Evolutionary conservation across 805 yeast genomes (phyloP).

Genomic region (Wickerhamomyces chaumierensis): DNA sequence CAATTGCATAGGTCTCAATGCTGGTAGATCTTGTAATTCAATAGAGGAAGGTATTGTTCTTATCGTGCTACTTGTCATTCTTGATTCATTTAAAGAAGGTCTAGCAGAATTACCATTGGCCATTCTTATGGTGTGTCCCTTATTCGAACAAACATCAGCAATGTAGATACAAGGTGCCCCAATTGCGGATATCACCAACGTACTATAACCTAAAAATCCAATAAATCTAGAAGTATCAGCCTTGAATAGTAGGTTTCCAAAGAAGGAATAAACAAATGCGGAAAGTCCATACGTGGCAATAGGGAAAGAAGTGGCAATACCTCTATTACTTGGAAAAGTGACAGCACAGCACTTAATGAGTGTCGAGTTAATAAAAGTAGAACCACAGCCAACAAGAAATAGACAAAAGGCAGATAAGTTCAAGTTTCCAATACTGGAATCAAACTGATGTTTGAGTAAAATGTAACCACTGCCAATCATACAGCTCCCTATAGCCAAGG

Average conservation of each 20-base stretch:
- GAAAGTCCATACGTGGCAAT: slow-evolving; percentile 66
- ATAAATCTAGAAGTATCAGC: slow-evolving; percentile 48
- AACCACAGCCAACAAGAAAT: slow-evolving; percentile 53
- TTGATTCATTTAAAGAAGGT: not conserved
- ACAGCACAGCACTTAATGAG: slow-evolving; percentile 67
- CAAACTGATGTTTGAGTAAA: slow-evolving; percentile 42
- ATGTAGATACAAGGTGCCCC: slow-evolving; percentile 34
- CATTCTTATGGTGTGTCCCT: slow-evolving; percentile 2
- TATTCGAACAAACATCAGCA: slow-evolving; percentile 10
- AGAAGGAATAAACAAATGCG: slow-evolving; percentile 53
- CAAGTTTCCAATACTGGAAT: slow-evolving; percentile 26
- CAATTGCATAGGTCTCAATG: not conserved
- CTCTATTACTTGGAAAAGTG: slow-evolving; percentile 53
- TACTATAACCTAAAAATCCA: slow-evolving; percentile 32
- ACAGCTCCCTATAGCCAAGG: slow-evolving; percentile 40
- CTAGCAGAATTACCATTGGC: not conserved
- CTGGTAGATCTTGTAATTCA: slow-evolving; percentile 8
- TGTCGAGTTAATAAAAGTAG: slow-evolving; percentile 53
- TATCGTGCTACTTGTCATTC: not conserved
- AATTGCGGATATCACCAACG: slow-evolving; percentile 28
- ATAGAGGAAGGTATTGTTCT: slow-evolving; percentile 6
- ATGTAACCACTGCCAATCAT: slow-evolving; percentile 43
- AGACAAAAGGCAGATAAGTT: slow-evolving; percentile 33
- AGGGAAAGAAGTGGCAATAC: slow-evolving; percentile 68
- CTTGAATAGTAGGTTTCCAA: slow-evolving; percentile 40